Evolutionary conservation across 208 protist species (phyloP), one percentile per base, ranked within the genome.

Genomic region (Trypanosoma theileri): DNA sequence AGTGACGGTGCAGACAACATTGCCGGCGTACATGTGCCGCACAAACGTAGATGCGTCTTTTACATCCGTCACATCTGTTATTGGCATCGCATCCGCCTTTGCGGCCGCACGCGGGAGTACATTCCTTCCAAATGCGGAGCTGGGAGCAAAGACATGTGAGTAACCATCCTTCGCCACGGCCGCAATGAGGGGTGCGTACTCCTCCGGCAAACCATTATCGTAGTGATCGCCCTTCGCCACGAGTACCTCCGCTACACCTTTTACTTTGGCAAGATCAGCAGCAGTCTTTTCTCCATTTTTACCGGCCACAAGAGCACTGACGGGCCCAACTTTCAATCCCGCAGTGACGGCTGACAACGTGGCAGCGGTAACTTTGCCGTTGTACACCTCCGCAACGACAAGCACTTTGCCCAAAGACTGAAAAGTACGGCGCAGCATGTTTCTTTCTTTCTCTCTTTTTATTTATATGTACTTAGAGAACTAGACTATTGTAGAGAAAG

Each of bases 1-100:
- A 81, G 96, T 83, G 19, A 99, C 91, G 8, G 91, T 99, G 21
- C 89, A 82, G 53, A 99, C 84, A 19, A 97, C 98, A 76, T 99
- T 99, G 44, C 98, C 98, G 24, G 98, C 98, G 80, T 99, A 99
- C 62, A 98, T 98, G 26, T 96, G 92, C 17, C 98, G 93, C 16
- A 93, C 86, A 80, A 99, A 99, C 2, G 97, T 99, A 67, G 96
- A 81, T 50, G 88, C 89, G 53, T 75, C 70, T 73, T 97, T 80
- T 26, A 99, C 76, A 12, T 71, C 79, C 4, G 93, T 93, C 31
- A 99, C 84, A 22, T 99, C 98, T 11, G 89, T 90, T 59, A 99
- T 94, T 26, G 91, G 87, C 59, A 87, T 82, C 48, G 94, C 86
- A 72, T 98, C 88, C 8, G 95, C 79, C 63, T 81, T 69, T 21